Base-by-base conservation (phyloP, 352 stramenopile genomes). In the Phytopythium chamaehyphon region DNA sequence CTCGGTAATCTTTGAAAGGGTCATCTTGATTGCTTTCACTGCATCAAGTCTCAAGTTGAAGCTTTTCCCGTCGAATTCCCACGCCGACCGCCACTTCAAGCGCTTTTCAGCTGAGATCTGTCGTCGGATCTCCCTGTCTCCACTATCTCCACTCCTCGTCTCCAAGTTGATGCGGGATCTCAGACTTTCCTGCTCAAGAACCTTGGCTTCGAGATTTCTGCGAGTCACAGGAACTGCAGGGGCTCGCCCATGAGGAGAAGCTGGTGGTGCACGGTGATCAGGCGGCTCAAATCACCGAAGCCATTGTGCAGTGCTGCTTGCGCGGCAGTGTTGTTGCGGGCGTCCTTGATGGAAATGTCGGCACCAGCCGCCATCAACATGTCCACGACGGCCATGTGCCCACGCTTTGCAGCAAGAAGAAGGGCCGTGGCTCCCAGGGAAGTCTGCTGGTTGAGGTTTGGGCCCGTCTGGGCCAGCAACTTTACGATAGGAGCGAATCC, bases 381-480 rank as follows among this genome's bases (percentile, higher is more conserved):
- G 59, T 90, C 80, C 2, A 95, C 83, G 12, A 82, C 83, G n/a
- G 74, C 67, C 8, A 77, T 87, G 40, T 95, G 85, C 1, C 85
- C 85, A 8, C 85, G 76, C 52, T 95, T 95, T 2, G 85, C 81
- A 19, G 85, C 85, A 1, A 95, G 62, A 1, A 95, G 59, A 12
- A 95, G 66, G 15, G 85, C 85, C 2, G 85, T 95, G 56, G 80
- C 92, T 28, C 85, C 85, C 63, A 93, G 85, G 3, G 82, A 69
- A 12, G 85, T 95, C 51, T 95, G 85, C 45, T 88, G 92, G 64
- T 95, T 88, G 26, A 95, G 82, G n/a, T 93, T 73, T 1, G 85
- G 90, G 3, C 85, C 85, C 2, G 85, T 76, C 12, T 81, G 74
- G 60, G 93, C 88, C 15, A 95, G 60, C 28, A 78, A 86, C 7